These are phyloP conservation scores for Blastobotrys attinorum DNA, from an alignment of 805 yeast species.

Conservation along the genomic window DNA sequence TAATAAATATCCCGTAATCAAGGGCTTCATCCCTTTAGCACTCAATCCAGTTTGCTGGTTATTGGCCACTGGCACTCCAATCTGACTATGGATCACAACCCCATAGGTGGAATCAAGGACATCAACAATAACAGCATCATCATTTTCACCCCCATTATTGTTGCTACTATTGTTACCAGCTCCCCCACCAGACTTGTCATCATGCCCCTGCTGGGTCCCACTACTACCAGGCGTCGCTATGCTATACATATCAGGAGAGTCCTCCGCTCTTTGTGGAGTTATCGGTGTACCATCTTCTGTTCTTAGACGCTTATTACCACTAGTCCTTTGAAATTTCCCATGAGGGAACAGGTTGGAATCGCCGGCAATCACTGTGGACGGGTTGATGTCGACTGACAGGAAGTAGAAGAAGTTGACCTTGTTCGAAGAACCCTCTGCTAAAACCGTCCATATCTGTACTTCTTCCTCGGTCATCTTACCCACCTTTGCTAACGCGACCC, in stretches of 20 bases:
- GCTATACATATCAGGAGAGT: constrained; percentile 26
- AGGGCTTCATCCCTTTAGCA: constrained; percentile 5
- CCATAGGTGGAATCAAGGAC: constrained; percentile 26
- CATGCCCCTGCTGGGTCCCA: too few species aligned
- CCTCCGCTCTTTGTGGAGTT: constrained; percentile 20
- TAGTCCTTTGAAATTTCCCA: constrained; percentile 5
- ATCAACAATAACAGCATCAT: constrained; percentile 23
- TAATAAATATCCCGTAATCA: constrained; percentile 18
- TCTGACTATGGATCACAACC: constrained; percentile 18
- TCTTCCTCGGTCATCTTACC: constrained; percentile 30
- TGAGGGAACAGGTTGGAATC: constrained; percentile 12
- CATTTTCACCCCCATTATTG: constrained; percentile 11
- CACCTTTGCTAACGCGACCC: constrained; percentile 28
- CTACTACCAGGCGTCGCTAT: constrained; percentile 19
- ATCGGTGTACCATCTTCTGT: constrained; percentile 11
- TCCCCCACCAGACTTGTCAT: too few species aligned
- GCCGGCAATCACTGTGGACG: constrained; percentile 14
- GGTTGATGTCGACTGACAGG: constrained; percentile 9
- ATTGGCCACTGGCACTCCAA: constrained; percentile 1
- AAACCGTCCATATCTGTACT: constrained; percentile 22
- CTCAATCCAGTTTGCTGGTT: not conserved
- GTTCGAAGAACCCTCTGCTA: constrained; percentile 12
- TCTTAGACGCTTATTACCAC: not conserved
- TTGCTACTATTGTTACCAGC: constrained; percentile 1
- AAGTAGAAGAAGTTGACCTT: constrained; percentile 11